A percentile compares a stretch with the other conserved stretches of the same genome.
These are phyloP conservation scores for Phaeosphaeriaceae sp. DNA, from an alignment of 2,329 filamentous ascomycete genomes.

Conservation along the genomic window DNA sequence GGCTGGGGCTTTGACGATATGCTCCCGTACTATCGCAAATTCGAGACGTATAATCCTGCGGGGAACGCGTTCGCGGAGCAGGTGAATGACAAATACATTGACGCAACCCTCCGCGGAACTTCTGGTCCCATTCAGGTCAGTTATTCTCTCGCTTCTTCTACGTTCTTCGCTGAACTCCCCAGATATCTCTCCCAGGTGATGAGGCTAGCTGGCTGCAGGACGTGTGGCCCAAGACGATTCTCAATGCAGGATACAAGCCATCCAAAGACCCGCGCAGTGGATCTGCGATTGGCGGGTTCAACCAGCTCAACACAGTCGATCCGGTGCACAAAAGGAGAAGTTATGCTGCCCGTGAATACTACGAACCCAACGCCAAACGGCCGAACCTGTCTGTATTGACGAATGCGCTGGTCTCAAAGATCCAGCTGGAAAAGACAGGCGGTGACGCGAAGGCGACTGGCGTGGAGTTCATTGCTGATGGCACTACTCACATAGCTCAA, in stretches of 20 bases:
- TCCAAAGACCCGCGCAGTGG: constrained; percentile 35
- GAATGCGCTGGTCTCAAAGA: constrained; percentile 54
- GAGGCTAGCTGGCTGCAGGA: constrained; percentile 33
- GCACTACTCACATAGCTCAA: constrained; percentile 35
- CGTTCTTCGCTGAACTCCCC: constrained; percentile 2
- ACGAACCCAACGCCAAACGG: constrained; percentile 44
- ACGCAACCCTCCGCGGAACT: constrained; percentile 28
- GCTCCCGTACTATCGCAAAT: constrained; percentile 46
- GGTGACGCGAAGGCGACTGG: constrained; percentile 50
- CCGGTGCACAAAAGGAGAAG: constrained; percentile 35
- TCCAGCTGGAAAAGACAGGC: constrained; percentile 54
- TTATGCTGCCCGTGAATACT: constrained; percentile 48
- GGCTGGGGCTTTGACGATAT: constrained; percentile 48
- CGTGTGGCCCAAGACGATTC: constrained; percentile 34
- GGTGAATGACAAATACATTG: constrained; percentile 34
- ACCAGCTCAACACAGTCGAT: constrained; percentile 36
- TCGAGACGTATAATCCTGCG: constrained; percentile 41
- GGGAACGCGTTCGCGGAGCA: constrained; percentile 23
- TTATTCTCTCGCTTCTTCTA: background rate
- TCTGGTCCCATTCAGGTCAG: constrained; percentile 34
- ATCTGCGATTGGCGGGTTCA: constrained; percentile 40
- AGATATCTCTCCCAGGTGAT: constrained; percentile 31
- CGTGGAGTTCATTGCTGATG: constrained; percentile 48
- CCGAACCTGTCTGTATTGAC: constrained; percentile 58
- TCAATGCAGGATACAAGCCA: constrained; percentile 31